Conservation (phyloP, 352 stramenopile species). For the Phytophthora hybrid region DNA sequence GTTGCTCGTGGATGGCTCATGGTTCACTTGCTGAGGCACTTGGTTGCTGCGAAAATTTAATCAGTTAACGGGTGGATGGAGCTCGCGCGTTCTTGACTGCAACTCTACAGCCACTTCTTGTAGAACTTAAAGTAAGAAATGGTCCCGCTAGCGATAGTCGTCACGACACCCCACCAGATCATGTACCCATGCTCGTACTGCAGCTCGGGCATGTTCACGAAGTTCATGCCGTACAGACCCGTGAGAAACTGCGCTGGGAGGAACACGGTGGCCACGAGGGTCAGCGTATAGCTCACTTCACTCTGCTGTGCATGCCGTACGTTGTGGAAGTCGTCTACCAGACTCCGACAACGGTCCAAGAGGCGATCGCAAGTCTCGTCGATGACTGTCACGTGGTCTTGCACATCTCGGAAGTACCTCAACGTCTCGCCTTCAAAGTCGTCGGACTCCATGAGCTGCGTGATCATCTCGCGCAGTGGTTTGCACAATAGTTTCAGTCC, state of each 20-base stretch:
- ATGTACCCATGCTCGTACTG: conserved; percentile 79
- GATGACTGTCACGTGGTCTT: conserved; percentile 86
- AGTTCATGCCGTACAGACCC: conserved; percentile 92
- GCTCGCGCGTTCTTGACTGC: not conserved
- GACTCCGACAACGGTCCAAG: conserved; percentile 67
- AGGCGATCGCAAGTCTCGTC: conserved; percentile 86
- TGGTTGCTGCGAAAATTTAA: not conserved
- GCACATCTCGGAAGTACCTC: conserved; percentile 86
- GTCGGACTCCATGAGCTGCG: conserved; percentile 73
- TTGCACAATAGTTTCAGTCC: conserved; percentile 80
- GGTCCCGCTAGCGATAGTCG: conserved; percentile 54
- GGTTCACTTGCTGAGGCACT: not conserved
- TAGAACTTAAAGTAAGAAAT: conserved; percentile 75
- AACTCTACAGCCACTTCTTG: conserved; percentile 74
- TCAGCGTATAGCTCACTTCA: conserved; percentile 84
- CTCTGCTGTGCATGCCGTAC: conserved; percentile 69
- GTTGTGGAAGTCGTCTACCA: conserved; percentile 79
- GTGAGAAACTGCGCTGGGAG: conserved; percentile 89
- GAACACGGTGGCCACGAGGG: conserved; percentile 84
- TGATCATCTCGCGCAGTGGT: conserved; percentile 74
- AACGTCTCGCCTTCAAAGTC: conserved; percentile 78
- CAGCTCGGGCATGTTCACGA: conserved; percentile 88
- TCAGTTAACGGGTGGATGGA: not conserved
- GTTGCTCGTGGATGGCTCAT: not conserved
- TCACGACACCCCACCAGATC: conserved; percentile 77